Conservation (phyloP, 2,329 filamentous ascomycete species). For the Cladophialophora yegresii region DNA sequence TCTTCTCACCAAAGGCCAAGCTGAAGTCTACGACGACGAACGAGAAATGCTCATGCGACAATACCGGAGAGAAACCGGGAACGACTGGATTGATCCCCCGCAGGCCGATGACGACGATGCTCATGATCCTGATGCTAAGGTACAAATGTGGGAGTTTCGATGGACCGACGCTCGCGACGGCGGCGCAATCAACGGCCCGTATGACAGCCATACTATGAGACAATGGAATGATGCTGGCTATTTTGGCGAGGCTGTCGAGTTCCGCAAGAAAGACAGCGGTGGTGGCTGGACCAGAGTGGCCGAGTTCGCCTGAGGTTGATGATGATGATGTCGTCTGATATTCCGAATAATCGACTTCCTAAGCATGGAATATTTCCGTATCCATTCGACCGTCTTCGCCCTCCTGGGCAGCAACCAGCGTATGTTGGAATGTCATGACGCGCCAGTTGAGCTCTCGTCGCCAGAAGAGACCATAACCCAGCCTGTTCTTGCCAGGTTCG, state of each 20-base stretch:
- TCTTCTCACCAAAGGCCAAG: constrained; percentile 76
- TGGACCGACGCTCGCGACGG: constrained; percentile 88
- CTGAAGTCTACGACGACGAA: constrained; percentile 89
- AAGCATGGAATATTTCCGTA: constrained; percentile 36
- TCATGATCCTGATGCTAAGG: constrained; percentile 28
- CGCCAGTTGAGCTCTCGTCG: constrained; percentile 58
- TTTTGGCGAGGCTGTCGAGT: constrained; percentile 86
- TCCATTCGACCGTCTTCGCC: constrained; percentile 26
- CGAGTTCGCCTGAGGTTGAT: constrained; percentile 53
- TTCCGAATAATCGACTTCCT: constrained; percentile 36
- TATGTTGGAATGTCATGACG: constrained; percentile 51
- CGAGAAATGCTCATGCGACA: constrained; percentile 80
- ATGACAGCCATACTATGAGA: constrained; percentile 80
- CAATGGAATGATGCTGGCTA: constrained; percentile 92
- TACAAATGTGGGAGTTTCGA: constrained; percentile 79
- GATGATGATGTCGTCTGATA: constrained; percentile 42
- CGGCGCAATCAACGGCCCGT: constrained; percentile 79
- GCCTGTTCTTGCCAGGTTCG: constrained; percentile 35
- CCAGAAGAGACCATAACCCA: constrained; percentile 66
- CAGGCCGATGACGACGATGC: constrained; percentile 39
- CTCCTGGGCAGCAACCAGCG: constrained; percentile 35
- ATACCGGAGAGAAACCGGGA: constrained; percentile 81
- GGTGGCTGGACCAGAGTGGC: constrained; percentile 57
- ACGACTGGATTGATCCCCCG: constrained; percentile 67
- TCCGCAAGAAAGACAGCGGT: constrained; percentile 60